Base-by-base conservation (phyloP, 75 land plant genomes). In the Isoetes taiwanensis region DNA sequence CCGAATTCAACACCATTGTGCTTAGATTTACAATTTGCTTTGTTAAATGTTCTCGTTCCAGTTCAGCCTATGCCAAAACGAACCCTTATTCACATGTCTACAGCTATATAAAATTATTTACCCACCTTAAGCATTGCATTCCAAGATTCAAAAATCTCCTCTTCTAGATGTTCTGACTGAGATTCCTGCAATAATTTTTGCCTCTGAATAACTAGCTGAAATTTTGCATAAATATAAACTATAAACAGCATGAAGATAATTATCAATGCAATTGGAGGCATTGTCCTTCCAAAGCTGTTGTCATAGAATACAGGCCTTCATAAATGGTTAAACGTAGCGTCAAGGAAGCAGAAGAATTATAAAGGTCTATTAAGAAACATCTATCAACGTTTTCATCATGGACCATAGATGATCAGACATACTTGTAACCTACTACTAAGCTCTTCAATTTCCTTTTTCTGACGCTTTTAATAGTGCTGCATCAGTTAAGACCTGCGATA, bases 381-480 rank as follows among this genome's bases (percentile, higher is more conserved):
- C 55, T 3, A 9, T 19, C 39, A n/a, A 30, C 59, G 30, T 5
- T 5, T 8, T n/a, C 4, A 46, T 8, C 4, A 19, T 46, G n/a
- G n/a, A n/a, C n/a, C n/a, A n/a, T n/a, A n/a, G n/a, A n/a, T n/a
- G n/a, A n/a, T n/a, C n/a, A n/a, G n/a, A n/a, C 50, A 12, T 54
- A 87, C 95, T 79, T 78, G 75, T 30, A 94, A 66, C 77, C 85
- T 88, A 19, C 72, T 76, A 16, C 99, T 76, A 34, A 94, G 82
- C 39, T 94, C 90, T 64, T 94, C 99, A 65, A 94, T 94, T 54
- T 94, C 99, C 60, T 79, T 94, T 64, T 85, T 88, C 65, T 94
- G 99, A 25, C 99, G 90, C 72, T 85, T 94, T n/a, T 31, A 94
- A 56, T 62, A 94, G 39, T 9, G 99, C 99, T 61, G 96, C 99